Evolutionary conservation across 179 eudicot species (phyloP), one percentile per base, ranked within the genome.

Genomic region (Spergularia azorica): DNA sequence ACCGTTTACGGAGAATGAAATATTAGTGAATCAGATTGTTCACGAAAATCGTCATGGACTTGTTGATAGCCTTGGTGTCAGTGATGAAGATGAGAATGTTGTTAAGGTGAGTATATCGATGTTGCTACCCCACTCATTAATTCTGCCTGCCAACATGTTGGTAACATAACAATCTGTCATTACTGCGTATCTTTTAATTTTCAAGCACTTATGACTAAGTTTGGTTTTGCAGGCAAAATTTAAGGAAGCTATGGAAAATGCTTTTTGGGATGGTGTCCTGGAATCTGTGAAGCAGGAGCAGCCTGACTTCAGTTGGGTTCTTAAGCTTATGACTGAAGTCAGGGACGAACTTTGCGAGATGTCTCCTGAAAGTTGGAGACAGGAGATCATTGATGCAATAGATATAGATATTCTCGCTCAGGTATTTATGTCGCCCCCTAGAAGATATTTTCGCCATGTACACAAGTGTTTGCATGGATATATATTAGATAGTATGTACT

Each of bases 211-310:
- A 67, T 20, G 48, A 56, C 73, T 65, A 46, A 55, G 7, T 73
- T 55, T 75, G 61, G 73, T 64, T 68, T 14, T 72, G 64, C 85
- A 93, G 99, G 80, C 71, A 48, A 84, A 82, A 85, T 58, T 95
- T 11, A 89, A 83, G 83, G 90, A 89, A 77, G 87, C 94, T 14
- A 91, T 93, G 96, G 94, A 94, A 78, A 91, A 89, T 50, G 99
- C 95, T 48, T 95, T 93, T 80, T 93, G 99, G 99, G 98, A 95
- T 83, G 87, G 92, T 52, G 57, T 95, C 77, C 82, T 80, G 58
- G 92, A 87, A 17, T 89, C 98, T 12, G 80, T 94, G 84, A 88
- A 85, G 77, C 86, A 88, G 80, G 90, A 91, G 79, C 82, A 89
- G 50, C 90, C 94, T 39, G 86, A 90, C 59, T 91, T 87, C 79